Evolutionary conservation across 306 rosid species (phyloP).

Genomic region (Betula pendula): DNA sequence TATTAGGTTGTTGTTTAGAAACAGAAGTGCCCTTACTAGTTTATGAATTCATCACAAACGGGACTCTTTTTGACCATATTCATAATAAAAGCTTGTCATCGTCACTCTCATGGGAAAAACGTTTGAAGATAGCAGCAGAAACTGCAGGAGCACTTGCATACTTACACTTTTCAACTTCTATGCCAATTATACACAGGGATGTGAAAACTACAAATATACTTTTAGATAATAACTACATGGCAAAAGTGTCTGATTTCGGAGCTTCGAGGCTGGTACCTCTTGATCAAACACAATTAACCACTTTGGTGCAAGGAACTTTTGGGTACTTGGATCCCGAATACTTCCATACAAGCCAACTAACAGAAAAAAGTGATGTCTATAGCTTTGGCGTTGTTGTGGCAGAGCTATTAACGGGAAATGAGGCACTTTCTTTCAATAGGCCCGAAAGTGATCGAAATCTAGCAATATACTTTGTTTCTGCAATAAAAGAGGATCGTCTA

Average conservation of each 20-base stretch:
- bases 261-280: conserved; percentile 54
- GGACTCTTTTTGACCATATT: conserved; percentile 37
- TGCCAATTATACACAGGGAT: conserved; percentile 58
- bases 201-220: conserved; percentile 51
- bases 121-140: conserved; percentile 45
- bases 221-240: conserved; percentile 27
- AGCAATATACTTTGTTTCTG: conserved; percentile 32
- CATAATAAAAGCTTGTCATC: conserved; percentile 14
- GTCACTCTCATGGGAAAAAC: conserved; percentile 37
- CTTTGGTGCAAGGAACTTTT: conserved; percentile 53
- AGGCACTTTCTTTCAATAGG: conserved; percentile 36
- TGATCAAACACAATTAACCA: conserved; percentile 40
- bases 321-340: conserved; percentile 58
- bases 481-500: conserved; percentile 36
- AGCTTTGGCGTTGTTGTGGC: conserved; percentile 55
- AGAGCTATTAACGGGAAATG: conserved; percentile 50
- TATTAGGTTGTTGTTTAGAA: too few species aligned
- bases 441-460: conserved; percentile 36
- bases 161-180: conserved; percentile 45
- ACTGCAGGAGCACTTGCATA: conserved; percentile 51
- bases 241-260: conserved; percentile 58
- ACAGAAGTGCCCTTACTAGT: conserved; percentile 62
- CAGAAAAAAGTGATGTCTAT: conserved; percentile 60
- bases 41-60: conserved; percentile 46
- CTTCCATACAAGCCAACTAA: conserved; percentile 42